Conservation (phyloP, 441 rosid species). For the Adansonia rubrostipa region DNA sequence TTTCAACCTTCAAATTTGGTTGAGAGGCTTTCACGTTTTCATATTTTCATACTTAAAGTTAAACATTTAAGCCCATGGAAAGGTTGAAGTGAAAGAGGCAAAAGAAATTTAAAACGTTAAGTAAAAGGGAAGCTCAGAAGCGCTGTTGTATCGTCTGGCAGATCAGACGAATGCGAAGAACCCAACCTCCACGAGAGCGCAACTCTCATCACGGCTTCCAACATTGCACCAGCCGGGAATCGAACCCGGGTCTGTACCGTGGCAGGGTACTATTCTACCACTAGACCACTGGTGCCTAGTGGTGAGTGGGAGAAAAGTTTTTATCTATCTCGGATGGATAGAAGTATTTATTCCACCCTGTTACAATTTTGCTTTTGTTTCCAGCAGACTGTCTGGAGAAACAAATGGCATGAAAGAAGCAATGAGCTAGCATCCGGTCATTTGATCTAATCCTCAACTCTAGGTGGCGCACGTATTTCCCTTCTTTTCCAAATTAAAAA, state of each 20-base stretch:
- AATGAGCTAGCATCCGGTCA: too few relatives aligned
- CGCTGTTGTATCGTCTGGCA: too few relatives aligned
- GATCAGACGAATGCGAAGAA: background rate
- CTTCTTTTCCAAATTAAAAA: too few relatives aligned
- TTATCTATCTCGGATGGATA: too few relatives aligned
- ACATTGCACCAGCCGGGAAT: constrained; percentile 59
- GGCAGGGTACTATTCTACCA: constrained; percentile 88
- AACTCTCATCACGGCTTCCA: background rate
- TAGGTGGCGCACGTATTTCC: too few relatives aligned
- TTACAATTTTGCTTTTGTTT: too few relatives aligned
- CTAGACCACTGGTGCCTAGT: constrained; percentile 65
- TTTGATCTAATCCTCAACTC: too few relatives aligned
- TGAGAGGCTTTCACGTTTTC: background rate
- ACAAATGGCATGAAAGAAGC: too few relatives aligned
- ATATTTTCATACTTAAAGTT: background rate
- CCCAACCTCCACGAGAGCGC: background rate
- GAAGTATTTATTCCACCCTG: too few relatives aligned
- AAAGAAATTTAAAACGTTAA: too few relatives aligned
- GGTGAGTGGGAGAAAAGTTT: too few relatives aligned
- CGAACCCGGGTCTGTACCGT: constrained; percentile 89
- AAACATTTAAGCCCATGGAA: background rate
- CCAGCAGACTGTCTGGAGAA: too few relatives aligned
- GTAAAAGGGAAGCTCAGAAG: background rate
- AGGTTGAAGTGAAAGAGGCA: background rate
- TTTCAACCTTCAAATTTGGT: background rate